Evolutionary conservation across 2,329 filamentous ascomycete genomes (phyloP), one percentile per base, ranked within the genome.

Genomic region (Microcyclosporella mali): DNA sequence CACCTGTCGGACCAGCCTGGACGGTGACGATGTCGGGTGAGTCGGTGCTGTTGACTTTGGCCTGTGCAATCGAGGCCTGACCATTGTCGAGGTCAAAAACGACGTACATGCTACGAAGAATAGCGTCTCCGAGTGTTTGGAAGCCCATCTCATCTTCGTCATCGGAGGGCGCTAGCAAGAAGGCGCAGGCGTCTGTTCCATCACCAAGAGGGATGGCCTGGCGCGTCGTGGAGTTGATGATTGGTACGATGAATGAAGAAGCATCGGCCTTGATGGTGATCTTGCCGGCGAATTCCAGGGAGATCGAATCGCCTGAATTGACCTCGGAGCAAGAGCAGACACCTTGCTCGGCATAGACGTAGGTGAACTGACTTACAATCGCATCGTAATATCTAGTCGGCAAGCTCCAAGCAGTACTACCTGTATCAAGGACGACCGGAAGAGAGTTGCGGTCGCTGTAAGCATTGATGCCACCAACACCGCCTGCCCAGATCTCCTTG

Each of bases 21-120:
- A 62, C 58, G 2, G 51, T 50, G 19, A 59, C 53, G 30, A 58
- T 43, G 15, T 55, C 45, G 6, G 56, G 49, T 4, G 31, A 17
- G 10, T 38, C 41, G 17, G 48, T 51, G 35, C 49, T 46, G 39
- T 62, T 59, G 6, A 51, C 38, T 2, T 46, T 46, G n/a, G 61
- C 58, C 38, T 62, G 61, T 9, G 60, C 61, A 30, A 63, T 49
- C 2, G 59, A 59, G 15, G 56, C 49, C 37, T 64, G 61, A 3
- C 54, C 59, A 21, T 64, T 61, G 48, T 64, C 60, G 32, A 63
- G 57, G 38, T 64, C 61, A 40, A 58, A 64, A 40, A 64, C 59
- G 30, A 62, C 55, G 43, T 64, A 64, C 55, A 63, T 60, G 36
- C 52, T 55, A 9, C 58, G 43, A 9, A 64, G 47, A 16, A 63